Base-by-base conservation (phyloP, 1,284 basidiomycete genomes). In the Coniferiporia sulphurascens region DNA sequence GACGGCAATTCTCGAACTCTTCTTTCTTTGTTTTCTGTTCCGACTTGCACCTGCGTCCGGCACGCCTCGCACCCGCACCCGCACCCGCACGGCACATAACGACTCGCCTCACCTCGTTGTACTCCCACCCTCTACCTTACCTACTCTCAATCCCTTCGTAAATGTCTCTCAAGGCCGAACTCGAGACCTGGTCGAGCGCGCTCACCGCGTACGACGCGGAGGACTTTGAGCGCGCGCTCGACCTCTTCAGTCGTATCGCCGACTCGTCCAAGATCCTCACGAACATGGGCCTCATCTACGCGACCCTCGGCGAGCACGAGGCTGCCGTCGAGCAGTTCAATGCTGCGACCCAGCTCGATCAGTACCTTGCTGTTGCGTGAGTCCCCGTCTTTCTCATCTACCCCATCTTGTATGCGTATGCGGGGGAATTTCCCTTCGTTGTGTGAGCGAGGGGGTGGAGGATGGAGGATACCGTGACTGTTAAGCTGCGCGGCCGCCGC, bases 221-320 rank as follows among this genome's bases (percentile, higher is more conserved):
- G 66, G 85, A 94, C 70, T 93, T 90, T 70, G 83, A 86, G 56
- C 80, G 79, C 64, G 77, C 89, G 32, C 76, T 95, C 43, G 78
- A 85, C 57, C 78, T 88, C 45, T 95, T 95, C 73, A 79, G 89
- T 87, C 73, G 74, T 54, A 94, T 94, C 65, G 86, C 84, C 1
- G 89, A 93, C 69, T 88, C 87, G 13, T 92, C 90, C 64, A 94
- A 93, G 76, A 90, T 95, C 68, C 81, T 90, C 61, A 91, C 89
- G 58, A 95, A 95, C 70, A 91, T 95, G 75, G 93, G 89, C 27
- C 79, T 95, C 63, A 94, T 96, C 67, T 89, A 91, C 67, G 93
- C 93, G 41, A 93, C 91, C 51, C 78, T 93, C 17, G 91, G 92
- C 64, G 84, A 91, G 70, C 93, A 96, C 69, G 86, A 90, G 69